phyloP scores from a whole-genome alignment of 148 eudicot genomes.

The Limonium bicolor region DNA sequence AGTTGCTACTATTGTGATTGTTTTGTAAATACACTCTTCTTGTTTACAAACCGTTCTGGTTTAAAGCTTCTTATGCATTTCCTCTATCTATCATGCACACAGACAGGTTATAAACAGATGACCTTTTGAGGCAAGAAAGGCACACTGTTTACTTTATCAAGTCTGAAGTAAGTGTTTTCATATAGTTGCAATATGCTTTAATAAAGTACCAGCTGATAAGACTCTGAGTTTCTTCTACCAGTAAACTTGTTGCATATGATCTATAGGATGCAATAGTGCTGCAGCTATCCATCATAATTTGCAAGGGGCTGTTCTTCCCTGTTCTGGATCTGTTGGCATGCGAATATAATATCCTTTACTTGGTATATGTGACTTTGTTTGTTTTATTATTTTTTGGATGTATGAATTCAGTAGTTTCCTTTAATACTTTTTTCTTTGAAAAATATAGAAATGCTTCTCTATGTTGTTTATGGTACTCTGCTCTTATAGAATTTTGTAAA shows the following conservation, averaged over 20 bases:
- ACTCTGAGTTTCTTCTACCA: not conserved
- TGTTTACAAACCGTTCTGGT: too few relatives aligned
- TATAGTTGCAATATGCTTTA: not conserved
- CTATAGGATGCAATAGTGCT: slow-evolving; percentile 83
- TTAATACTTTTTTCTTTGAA: not conserved
- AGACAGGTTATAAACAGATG: slow-evolving; percentile 95
- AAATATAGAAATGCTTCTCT: not conserved
- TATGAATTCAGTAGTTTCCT: not conserved
- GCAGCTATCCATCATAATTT: slow-evolving; percentile 72
- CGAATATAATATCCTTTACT: slow-evolving; percentile 99
- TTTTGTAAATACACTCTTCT: too few relatives aligned
- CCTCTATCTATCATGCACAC: slow-evolving; percentile 47
- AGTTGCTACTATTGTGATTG: too few relatives aligned
- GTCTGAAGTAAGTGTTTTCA: slow-evolving; percentile 54
- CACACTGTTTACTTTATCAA: slow-evolving; percentile 98
- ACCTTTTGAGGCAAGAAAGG: slow-evolving; percentile 92
- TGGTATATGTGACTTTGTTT: too few relatives aligned
- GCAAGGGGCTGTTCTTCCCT: slow-evolving; percentile 97
- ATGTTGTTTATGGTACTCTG: not conserved
- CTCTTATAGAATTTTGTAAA: too few relatives aligned
- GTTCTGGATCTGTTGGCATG: slow-evolving; percentile 98
- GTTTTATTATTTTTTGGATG: not conserved
- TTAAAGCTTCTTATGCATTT: slow-evolving; percentile 5
- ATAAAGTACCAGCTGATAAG: not conserved
- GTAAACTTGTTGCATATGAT: not conserved